Conservation (phyloP, 768 basidiomycete species). For the Tulasnella sp. region DNA sequence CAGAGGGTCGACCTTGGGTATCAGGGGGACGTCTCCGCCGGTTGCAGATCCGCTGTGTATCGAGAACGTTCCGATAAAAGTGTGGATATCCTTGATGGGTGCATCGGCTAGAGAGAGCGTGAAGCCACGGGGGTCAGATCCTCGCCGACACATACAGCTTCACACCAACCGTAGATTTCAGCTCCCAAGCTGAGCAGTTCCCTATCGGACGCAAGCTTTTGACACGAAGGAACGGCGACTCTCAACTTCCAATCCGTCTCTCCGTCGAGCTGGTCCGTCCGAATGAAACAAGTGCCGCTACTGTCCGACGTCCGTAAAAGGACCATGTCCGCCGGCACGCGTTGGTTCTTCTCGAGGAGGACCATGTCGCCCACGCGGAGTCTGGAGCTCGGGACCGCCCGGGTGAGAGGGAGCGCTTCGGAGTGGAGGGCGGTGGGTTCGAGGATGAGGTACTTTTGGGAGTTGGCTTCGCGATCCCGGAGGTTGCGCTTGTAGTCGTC, state of each 20-base stretch:
- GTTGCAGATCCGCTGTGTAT: constrained; percentile 22
- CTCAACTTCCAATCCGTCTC: constrained; percentile 99
- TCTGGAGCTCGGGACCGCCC: constrained; percentile 76
- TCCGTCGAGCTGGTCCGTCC: constrained; percentile 96
- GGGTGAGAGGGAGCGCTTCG: constrained; percentile 28
- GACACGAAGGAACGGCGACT: constrained; percentile 75
- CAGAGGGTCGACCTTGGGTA: constrained; percentile 62
- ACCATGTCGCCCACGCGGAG: constrained; percentile 88
- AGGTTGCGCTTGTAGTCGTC: constrained; percentile 94
- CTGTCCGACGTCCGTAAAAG: constrained; percentile 79
- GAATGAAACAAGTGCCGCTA: constrained; percentile 90
- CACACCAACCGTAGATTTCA: constrained; percentile 68
- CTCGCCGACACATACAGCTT: constrained; percentile 4
- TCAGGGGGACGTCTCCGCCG: constrained; percentile 33
- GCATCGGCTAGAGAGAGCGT: constrained; percentile 54
- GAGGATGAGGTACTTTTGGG: constrained; percentile 79
- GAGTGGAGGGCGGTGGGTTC: constrained; percentile 31
- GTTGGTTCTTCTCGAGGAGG: constrained; percentile 88
- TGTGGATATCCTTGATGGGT: constrained; percentile 93
- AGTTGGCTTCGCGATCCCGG: constrained; percentile 91
- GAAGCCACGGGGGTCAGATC: background rate
- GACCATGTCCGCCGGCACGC: constrained; percentile 90
- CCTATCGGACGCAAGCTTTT: constrained; percentile 47
- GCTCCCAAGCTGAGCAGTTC: constrained; percentile 57
- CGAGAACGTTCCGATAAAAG: constrained; percentile 88